phyloP scores from a whole-genome alignment of 148 eudicot species.

The Spergularia bocconei region DNA sequence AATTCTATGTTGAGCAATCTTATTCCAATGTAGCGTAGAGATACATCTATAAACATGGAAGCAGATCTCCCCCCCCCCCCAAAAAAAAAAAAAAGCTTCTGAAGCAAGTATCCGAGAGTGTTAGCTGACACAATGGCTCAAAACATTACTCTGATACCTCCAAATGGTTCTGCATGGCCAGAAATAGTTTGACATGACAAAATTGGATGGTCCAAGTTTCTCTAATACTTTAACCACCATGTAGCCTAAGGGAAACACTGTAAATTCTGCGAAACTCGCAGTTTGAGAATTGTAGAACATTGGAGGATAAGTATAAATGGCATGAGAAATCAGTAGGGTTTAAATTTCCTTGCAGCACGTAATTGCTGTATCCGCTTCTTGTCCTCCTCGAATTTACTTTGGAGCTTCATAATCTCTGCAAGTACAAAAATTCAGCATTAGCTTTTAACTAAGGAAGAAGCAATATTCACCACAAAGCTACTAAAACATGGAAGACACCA shows the following conservation, averaged over 20 bases:
- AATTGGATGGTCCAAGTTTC: not conserved
- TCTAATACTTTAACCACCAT: not conserved
- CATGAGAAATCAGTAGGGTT: slow-evolving; percentile 45
- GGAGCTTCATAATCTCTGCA: slow-evolving; percentile 84
- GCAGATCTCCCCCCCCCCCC: too few relatives aligned
- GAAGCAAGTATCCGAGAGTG: too few relatives aligned
- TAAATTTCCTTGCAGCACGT: slow-evolving; percentile 86
- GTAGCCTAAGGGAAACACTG: not conserved
- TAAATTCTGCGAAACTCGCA: not conserved
- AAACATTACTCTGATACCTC: too few relatives aligned
- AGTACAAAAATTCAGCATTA: not conserved
- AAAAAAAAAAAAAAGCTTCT: too few relatives aligned
- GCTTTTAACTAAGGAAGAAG: not conserved
- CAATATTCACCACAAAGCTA: not conserved
- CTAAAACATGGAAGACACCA: not conserved
- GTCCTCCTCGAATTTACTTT: slow-evolving; percentile 86
- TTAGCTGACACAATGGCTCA: too few relatives aligned
- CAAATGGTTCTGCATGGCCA: not conserved
- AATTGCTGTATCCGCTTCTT: slow-evolving; percentile 81
- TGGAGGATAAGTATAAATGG: not conserved
- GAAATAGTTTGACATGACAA: not conserved
- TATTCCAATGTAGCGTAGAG: too few relatives aligned
- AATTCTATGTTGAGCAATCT: too few relatives aligned
- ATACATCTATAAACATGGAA: too few relatives aligned
- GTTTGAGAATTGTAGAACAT: too few relatives aligned